These are phyloP conservation scores for Scalesia atractyloides DNA, from an alignment of 129 eudicot species.

Conservation along the genomic window DNA sequence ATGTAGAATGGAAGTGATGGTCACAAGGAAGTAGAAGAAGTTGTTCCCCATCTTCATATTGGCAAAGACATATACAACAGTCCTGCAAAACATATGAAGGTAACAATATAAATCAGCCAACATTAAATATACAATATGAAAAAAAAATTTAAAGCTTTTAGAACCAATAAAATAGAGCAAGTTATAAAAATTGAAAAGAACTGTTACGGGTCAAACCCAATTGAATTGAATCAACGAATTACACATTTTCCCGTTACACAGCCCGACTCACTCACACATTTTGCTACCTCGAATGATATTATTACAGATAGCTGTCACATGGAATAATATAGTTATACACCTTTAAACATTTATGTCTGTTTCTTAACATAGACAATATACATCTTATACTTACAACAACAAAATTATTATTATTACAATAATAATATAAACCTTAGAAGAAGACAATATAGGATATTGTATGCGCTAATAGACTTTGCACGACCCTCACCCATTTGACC, in stretches of 20 bases:
- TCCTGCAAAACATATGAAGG: constrained; percentile 5
- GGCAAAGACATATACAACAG: constrained; percentile 21
- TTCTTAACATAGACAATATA: neutral
- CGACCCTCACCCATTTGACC: too few species aligned
- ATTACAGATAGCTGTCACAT: neutral
- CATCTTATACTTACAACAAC: neutral
- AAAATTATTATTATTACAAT: too few species aligned
- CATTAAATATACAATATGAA: too few species aligned
- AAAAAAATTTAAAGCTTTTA: too few species aligned
- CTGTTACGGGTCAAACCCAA: neutral
- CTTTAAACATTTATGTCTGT: neutral
- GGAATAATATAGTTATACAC: neutral
- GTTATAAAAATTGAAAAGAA: neutral
- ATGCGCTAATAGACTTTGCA: too few species aligned
- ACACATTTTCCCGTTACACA: neutral
- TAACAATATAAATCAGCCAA: neutral
- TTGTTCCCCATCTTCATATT: neutral
- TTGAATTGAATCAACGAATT: neutral
- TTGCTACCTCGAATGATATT: neutral
- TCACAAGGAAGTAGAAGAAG: constrained; percentile 13
- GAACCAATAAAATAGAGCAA: too few species aligned
- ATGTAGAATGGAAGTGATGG: constrained; percentile 23
- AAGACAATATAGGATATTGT: too few species aligned
- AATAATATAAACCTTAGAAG: too few species aligned
- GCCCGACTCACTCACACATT: neutral